These are phyloP conservation scores for Capsella rubella DNA, from an alignment of 441 rosid species.

Conservation along the genomic window DNA sequence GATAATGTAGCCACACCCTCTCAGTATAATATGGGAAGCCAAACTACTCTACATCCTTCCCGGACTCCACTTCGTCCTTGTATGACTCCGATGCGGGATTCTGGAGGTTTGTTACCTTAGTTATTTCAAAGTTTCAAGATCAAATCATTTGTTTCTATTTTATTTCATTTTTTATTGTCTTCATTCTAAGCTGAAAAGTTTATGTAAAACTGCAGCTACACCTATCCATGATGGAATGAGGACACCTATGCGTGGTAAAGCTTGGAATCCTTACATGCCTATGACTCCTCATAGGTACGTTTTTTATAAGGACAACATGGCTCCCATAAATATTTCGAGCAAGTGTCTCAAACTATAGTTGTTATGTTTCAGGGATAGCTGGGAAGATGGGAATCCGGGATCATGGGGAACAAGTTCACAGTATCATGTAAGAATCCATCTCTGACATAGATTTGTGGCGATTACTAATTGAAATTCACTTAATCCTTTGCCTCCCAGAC, in stretches of 20 bases:
- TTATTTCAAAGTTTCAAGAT: background rate
- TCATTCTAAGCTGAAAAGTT: conserved; percentile 1
- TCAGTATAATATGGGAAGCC: conserved; percentile 93
- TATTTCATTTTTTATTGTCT: background rate
- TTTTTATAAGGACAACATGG: conserved; percentile 15
- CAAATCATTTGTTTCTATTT: background rate
- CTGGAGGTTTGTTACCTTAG: conserved; percentile 60
- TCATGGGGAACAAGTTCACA: conserved; percentile 95
- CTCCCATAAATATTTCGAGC: background rate
- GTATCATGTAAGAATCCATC: conserved; percentile 66
- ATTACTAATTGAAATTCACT: conserved; percentile 5
- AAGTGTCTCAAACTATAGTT: conserved; percentile 2
- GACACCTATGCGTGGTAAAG: conserved; percentile 94
- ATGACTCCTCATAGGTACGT: conserved; percentile 97
- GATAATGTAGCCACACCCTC: conserved; percentile 72
- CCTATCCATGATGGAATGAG: conserved; percentile 99
- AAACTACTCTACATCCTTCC: conserved; percentile 96
- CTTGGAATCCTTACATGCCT: conserved; percentile 96
- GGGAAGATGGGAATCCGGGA: conserved; percentile 93
- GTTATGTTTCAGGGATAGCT: conserved; percentile 66
- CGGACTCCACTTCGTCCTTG: conserved; percentile 91
- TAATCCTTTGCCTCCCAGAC: conserved; percentile 54
- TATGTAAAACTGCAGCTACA: conserved; percentile 65
- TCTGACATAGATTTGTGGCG: background rate
- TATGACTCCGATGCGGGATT: conserved; percentile 93